Evolutionary conservation across 2,329 filamentous ascomycete genomes (phyloP).

Genomic region (Emmonsia crescens): DNA sequence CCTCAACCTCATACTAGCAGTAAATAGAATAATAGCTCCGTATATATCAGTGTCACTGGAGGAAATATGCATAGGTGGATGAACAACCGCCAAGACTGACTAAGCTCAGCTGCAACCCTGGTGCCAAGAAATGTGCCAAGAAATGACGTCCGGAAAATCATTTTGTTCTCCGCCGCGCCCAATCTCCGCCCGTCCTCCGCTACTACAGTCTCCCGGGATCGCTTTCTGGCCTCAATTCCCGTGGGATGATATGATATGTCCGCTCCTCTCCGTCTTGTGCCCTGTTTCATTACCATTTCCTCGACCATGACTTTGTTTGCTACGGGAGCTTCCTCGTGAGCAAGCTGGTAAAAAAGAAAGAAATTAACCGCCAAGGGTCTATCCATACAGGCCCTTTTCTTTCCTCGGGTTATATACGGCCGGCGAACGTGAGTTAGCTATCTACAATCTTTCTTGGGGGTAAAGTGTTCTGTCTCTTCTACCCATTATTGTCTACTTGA

Average conservation of each 20-base stretch:
- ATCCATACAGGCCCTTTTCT: not conserved
- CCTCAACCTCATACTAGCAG: not conserved
- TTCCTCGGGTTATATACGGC: not conserved
- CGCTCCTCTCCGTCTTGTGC: not conserved
- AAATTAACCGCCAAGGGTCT: not conserved
- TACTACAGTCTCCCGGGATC: not conserved
- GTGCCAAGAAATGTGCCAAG: not conserved
- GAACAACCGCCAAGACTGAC: not conserved
- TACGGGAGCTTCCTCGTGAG: not conserved
- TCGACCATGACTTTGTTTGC: not conserved
- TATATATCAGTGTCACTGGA: no score
- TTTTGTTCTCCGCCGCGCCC: not conserved
- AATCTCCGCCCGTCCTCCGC: not conserved
- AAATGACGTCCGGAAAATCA: constrained; percentile 2
- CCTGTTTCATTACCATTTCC: not conserved
- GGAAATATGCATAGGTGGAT: no score
- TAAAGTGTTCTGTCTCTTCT: not conserved
- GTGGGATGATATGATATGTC: not conserved
- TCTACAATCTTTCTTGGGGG: not conserved
- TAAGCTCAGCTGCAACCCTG: not conserved
- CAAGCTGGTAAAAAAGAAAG: not conserved
- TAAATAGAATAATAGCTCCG: not conserved
- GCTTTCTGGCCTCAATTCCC: not conserved
- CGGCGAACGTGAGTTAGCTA: not conserved
- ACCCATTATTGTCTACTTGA: not conserved